These are phyloP conservation scores for Russula compacta DNA, from an alignment of 768 basidiomycete species.

Conservation along the genomic window DNA sequence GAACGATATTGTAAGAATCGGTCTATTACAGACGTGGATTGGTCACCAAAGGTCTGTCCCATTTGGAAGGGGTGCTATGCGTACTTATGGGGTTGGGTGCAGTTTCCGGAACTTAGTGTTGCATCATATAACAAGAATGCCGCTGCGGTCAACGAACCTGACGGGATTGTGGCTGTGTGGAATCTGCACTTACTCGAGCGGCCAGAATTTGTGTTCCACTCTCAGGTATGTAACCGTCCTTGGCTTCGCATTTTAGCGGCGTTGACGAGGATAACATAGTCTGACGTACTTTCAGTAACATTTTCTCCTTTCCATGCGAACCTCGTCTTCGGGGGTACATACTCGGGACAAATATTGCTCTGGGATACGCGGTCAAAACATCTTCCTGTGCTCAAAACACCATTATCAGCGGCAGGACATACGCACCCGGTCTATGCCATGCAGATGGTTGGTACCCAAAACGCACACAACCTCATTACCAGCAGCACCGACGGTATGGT, in stretches of 20 bases:
- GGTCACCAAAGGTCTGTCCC: constrained; percentile 82
- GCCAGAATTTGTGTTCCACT: constrained; percentile 97
- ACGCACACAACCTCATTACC: constrained; percentile 95
- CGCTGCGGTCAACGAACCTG: constrained; percentile 87
- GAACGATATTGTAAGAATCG: constrained; percentile 87
- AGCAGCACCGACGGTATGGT: constrained; percentile 96
- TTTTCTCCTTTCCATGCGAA: constrained; percentile 99
- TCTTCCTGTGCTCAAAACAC: constrained; percentile 92
- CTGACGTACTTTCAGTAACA: constrained; percentile 92
- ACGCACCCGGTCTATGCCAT: constrained; percentile 99
- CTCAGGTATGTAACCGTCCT: constrained; percentile 58
- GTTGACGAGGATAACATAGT: constrained; percentile 34
- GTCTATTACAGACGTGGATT: constrained; percentile 93
- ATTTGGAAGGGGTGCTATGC: background rate
- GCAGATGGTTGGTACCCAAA: constrained; percentile 97
- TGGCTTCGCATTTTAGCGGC: background rate
- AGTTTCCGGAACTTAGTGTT: constrained; percentile 94
- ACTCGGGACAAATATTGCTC: constrained; percentile 94
- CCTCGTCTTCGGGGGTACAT: constrained; percentile 96
- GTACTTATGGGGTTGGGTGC: background rate
- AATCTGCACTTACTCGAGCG: constrained; percentile 91
- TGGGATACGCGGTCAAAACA: constrained; percentile 99
- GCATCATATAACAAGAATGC: constrained; percentile 98
- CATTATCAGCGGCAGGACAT: constrained; percentile 90
- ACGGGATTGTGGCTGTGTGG: constrained; percentile 96